These are phyloP conservation scores for Boletus subluridellus DNA, from an alignment of 1,284 basidiomycete genomes.

Conservation along the genomic window DNA sequence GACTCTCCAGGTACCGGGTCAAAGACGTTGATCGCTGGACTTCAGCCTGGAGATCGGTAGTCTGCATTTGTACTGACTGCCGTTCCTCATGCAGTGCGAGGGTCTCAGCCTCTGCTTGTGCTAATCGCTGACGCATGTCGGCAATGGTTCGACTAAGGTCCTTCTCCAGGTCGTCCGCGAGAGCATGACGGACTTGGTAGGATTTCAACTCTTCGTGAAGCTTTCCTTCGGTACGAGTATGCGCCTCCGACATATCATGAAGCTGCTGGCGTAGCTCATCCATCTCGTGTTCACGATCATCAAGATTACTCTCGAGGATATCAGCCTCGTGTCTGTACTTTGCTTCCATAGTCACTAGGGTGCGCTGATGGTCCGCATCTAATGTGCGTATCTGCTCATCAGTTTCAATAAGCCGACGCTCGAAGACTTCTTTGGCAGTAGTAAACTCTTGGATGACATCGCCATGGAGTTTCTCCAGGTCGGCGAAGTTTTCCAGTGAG, in stretches of 20 bases:
- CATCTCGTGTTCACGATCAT: constrained; percentile 28
- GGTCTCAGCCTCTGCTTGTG: constrained; percentile 25
- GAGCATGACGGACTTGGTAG: constrained; percentile 11
- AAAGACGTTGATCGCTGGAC: constrained; percentile 58
- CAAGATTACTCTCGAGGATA: constrained; percentile 20
- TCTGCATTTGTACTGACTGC: constrained; percentile 46
- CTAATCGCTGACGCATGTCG: constrained; percentile 19
- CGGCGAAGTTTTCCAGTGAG: constrained; percentile 25
- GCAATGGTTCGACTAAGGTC: constrained; percentile 24
- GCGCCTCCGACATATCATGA: constrained; percentile 37
- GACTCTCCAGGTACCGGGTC: constrained; percentile 57
- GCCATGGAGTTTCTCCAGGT: constrained; percentile 24
- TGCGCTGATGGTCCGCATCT: constrained; percentile 19
- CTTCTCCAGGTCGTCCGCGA: constrained; percentile 18
- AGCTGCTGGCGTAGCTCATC: constrained; percentile 32
- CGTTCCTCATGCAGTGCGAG: constrained; percentile 48
- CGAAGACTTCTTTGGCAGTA: constrained; percentile 20
- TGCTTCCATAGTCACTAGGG: constrained; percentile 20
- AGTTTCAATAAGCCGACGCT: constrained; percentile 19
- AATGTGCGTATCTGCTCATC: constrained; percentile 25
- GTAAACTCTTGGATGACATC: constrained; percentile 23
- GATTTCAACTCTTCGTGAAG: constrained; percentile 26
- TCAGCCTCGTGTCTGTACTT: constrained; percentile 19
- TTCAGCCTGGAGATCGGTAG: constrained; percentile 59
- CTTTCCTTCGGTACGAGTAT: constrained; percentile 19